Base-by-base conservation (phyloP, 163 green algal species). In the Prototheca wickerhamii region DNA sequence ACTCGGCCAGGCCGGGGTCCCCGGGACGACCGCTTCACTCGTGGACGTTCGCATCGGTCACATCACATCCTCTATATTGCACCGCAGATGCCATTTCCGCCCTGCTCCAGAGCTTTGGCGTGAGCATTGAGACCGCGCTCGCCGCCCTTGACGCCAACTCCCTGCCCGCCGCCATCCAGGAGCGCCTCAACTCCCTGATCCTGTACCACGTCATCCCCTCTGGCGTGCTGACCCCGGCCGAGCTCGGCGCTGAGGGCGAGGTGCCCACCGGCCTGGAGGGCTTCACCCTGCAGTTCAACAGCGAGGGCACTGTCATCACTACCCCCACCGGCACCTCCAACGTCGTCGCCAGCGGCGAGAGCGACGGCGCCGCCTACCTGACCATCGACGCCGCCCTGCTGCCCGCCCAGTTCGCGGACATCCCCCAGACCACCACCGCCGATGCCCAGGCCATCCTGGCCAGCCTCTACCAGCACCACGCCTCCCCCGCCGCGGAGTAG, bases 161-260 rank as follows among this genome's bases (percentile, higher is more conserved):
- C 20, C 29, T 60, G 21, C 29, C 29, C 25, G 15, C 30, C 1
- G 15, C 30, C 53, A 35, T 37, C 53, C 29, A 60, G 53, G 26
- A 37, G 23, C 10, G 15, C 6, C 12, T 60, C 12, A 60, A 35
- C 29, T 29, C 15, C 53, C 6, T 60, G 31, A 30, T 71, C 40
- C 46, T 71, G 18, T 71, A 71, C 65, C 57, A 71, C 65, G 56
- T 71, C 32, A 32, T 49, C 3, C 55, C 55, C 32, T 30, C 21
- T 31, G 63, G n/a, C 4, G 65, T 44, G 26, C 21, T 23, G 32
- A 63, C 43, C 30, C 31, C 57, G 1, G 32, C 35, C n/a, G 56
- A 64, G 31, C 64, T 70, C 28, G n/a, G 28, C 25, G 43, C 43
- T 1, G 32, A 43, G n/a, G 64, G 64, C 57, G 65, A 46, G 57